These are phyloP conservation scores for Pilobolus umbonatus DNA, from an alignment of 192 early-diverging fungal species.

Conservation along the genomic window DNA sequence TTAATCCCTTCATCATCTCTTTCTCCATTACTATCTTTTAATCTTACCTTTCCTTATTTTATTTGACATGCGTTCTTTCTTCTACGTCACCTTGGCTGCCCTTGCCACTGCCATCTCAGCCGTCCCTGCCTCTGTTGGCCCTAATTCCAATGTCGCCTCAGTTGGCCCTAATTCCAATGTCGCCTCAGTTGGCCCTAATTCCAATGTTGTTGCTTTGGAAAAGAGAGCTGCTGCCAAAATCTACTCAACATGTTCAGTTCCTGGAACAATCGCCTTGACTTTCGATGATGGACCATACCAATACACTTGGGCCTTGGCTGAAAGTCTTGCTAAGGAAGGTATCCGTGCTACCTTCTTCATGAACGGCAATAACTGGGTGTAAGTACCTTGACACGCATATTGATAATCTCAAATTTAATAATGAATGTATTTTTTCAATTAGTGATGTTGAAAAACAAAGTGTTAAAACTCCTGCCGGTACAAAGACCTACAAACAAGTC, in stretches of 20 bases:
- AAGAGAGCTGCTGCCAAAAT: constrained; percentile 9
- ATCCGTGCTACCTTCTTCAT: constrained; percentile 63
- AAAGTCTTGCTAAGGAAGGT: constrained; percentile 13
- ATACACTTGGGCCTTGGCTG: constrained; percentile 20
- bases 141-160: too few species aligned
- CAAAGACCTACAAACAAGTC: constrained; percentile 17
- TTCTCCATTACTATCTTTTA: constrained; percentile 4
- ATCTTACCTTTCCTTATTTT: neutral
- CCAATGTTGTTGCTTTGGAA: too few species aligned
- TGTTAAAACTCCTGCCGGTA: constrained; percentile 3
- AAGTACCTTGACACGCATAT: constrained; percentile 5
- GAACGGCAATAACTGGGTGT: constrained; percentile 56
- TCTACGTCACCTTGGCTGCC: constrained; percentile 12
- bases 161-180: too few species aligned
- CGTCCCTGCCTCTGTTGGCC: constrained; percentile 1
- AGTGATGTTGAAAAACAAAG: constrained; percentile 17
- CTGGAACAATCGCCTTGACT: constrained; percentile 50
- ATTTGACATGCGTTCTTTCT: neutral
- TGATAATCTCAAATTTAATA: neutral
- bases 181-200: too few species aligned
- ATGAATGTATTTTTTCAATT: neutral
- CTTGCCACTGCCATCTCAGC: constrained; percentile 13
- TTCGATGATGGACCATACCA: constrained; percentile 53
- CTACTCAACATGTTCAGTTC: neutral
- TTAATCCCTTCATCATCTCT: neutral